Conservation (phyloP, 805 yeast species). For the Yarrowia divulgata region DNA sequence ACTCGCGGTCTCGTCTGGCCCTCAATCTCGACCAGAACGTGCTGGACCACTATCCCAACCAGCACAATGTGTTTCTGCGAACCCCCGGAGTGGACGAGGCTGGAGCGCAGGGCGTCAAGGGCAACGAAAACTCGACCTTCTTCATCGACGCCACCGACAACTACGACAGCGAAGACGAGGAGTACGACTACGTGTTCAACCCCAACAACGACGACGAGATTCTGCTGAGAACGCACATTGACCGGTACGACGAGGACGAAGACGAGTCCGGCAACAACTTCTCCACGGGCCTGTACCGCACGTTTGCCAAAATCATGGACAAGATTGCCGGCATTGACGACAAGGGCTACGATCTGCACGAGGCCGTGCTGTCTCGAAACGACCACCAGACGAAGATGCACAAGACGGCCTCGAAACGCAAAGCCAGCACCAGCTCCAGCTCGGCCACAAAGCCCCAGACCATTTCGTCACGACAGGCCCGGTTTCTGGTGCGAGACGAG, state of each 20-base stretch:
- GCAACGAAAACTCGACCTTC: conserved; percentile 33
- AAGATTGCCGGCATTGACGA: conserved; percentile 37
- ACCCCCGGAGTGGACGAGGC: conserved; percentile 31
- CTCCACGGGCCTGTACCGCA: conserved; percentile 30
- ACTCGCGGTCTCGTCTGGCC: conserved; percentile 21
- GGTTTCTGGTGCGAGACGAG: conserved; percentile 32
- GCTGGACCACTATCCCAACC: conserved; percentile 15
- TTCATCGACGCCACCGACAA: conserved; percentile 35
- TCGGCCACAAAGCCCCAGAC: conserved; percentile 15
- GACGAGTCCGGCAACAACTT: conserved; percentile 10
- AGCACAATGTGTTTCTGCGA: conserved; percentile 30
- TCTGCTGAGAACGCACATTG: conserved; percentile 36
- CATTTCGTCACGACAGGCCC: conserved; percentile 19
- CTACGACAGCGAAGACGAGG: conserved; percentile 37
- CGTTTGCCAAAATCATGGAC: conserved; percentile 38
- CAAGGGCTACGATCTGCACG: conserved; percentile 17
- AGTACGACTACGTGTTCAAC: conserved; percentile 39
- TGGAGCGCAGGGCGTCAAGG: conserved; percentile 19
- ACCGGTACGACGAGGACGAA: conserved; percentile 14
- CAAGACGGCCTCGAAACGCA: conserved; percentile 4
- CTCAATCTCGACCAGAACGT: conserved; percentile 21
- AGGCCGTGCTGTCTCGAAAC: not conserved
- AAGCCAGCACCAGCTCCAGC: not conserved
- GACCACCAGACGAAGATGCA: not conserved
- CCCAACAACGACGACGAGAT: conserved; percentile 39